A percentile compares a stretch with the other conserved stretches of the same genome.
These are phyloP conservation scores for Begonia masoniana DNA, from an alignment of 306 rosid genomes.

Conservation along the genomic window DNA sequence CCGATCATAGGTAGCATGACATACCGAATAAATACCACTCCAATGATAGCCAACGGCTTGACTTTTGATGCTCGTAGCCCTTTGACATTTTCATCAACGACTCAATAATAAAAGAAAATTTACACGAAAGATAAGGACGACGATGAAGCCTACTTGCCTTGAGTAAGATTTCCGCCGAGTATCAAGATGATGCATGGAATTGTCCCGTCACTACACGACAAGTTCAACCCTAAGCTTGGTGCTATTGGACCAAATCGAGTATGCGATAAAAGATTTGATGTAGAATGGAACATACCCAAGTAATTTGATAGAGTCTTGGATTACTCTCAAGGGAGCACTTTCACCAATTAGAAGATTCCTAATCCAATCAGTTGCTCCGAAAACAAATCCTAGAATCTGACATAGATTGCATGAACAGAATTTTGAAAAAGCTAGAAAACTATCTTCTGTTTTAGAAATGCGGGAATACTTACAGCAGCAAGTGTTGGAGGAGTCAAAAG, in stretches of 20 bases:
- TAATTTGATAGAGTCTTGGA: slow-evolving; percentile 44
- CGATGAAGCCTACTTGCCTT: slow-evolving; percentile 25
- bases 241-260: too few relatives aligned
- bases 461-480: slow-evolving; percentile 46
- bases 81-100: neutral
- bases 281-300: slow-evolving; percentile 43
- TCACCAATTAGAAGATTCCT: slow-evolving; percentile 46
- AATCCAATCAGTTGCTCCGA: slow-evolving; percentile 57
- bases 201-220: slow-evolving; percentile 47
- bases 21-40: slow-evolving; percentile 27
- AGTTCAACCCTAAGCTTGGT: too few relatives aligned
- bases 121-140: neutral
- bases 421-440: neutral
- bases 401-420: neutral
- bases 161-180: slow-evolving; percentile 79
- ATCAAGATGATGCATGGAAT: slow-evolving; percentile 82
- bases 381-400: slow-evolving; percentile 63
- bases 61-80: slow-evolving; percentile 52
- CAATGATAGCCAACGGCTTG: slow-evolving; percentile 20
- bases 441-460: neutral
- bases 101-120: neutral
- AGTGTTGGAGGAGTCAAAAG: slow-evolving; percentile 69
- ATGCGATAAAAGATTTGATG: too few relatives aligned
- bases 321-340: slow-evolving; percentile 56
- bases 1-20: slow-evolving; percentile 53